Evolutionary conservation across 148 eudicot species (phyloP), one percentile per base, ranked within the genome.

Genomic region (Nepenthes gracilis): DNA sequence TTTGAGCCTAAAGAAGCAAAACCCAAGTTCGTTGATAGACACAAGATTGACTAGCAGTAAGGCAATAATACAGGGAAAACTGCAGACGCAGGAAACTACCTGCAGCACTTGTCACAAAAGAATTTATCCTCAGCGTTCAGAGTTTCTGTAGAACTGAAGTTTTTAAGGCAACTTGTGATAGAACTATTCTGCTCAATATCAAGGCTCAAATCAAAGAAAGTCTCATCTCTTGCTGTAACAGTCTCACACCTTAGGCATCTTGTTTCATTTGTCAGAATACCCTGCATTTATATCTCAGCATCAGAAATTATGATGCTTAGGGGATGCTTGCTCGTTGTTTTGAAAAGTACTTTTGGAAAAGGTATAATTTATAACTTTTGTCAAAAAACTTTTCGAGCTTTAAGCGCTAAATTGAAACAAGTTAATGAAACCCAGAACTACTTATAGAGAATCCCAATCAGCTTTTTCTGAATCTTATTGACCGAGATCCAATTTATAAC

Each of bases 131-230:
- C 96, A 1, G 90, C 96, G 70, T 87, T 87, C 33, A 87, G 64
- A 57, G 96, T 87, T 62, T 87, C 96, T 0, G 90, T 87, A 35
- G 88, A 84, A 72, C 96, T 87, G 82, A 87, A 87, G 72, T 82
- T 84, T 72, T 78, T 87, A 4, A 87, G 81, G 76, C 96, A 87
- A 77, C 96, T 87, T 23, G 90, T 87, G 65, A 87, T 85, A 43
- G 96, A 87, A 75, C 86, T 87, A 69, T 87, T 87, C 71, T 87
- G 96, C 73, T 87, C 96, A 36, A 87, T 87, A 70, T 87, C 96
- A 70, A 87, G 85, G 66, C 96, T 87, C 70, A 87, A 67, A 67
- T 87, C 96, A 3, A 87, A 77, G 72, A 87, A 87, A 2, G 96
- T 85, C 76, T 87, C 96, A 35, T 87, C 96, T 77, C 90, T 78